A percentile compares a stretch with the other conserved stretches of the same genome.
Conservation (phyloP, 768 basidiomycete genomes). For the Rhodocollybia butyracea region DNA sequence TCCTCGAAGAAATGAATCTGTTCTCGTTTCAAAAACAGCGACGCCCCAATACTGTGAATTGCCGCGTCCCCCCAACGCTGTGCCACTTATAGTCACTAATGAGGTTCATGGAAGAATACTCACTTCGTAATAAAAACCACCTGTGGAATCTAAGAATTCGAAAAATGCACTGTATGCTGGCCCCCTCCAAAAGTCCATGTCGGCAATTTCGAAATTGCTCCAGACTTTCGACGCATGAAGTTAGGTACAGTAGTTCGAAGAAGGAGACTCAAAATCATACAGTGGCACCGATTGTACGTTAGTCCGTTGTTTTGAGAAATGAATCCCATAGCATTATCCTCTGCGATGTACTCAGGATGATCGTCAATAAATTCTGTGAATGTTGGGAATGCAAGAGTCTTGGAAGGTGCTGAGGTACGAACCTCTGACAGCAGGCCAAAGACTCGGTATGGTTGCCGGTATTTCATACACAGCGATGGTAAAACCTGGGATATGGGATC, state of each 20-base stretch:
- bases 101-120: neutral
- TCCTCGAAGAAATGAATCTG: constrained; percentile 80
- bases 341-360: constrained; percentile 53
- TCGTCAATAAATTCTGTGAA: constrained; percentile 48
- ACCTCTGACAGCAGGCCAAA: constrained; percentile 74
- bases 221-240: constrained; percentile 35
- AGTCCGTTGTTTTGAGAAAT: constrained; percentile 46
- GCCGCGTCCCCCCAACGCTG: constrained; percentile 87
- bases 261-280: constrained; percentile 36
- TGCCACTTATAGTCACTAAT: neutral
- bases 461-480: constrained; percentile 76
- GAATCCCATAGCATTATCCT: constrained; percentile 61
- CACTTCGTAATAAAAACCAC: constrained; percentile 29
- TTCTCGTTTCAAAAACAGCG: constrained; percentile 66
- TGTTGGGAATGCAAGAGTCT: neutral
- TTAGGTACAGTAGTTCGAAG: neutral
- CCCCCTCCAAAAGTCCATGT: constrained; percentile 65
- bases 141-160: constrained; percentile 58
- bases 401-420: constrained; percentile 15
- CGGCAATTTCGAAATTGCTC: constrained; percentile 71
- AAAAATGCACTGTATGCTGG: constrained; percentile 68
- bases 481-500: constrained; percentile 42
- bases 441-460: constrained; percentile 66
- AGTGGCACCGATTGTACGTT: constrained; percentile 72
- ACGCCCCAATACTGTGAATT: constrained; percentile 79